Evolutionary conservation across 495 filamentous ascomycete species (phyloP).

Genomic region (Staphylotrichum longicolle): DNA sequence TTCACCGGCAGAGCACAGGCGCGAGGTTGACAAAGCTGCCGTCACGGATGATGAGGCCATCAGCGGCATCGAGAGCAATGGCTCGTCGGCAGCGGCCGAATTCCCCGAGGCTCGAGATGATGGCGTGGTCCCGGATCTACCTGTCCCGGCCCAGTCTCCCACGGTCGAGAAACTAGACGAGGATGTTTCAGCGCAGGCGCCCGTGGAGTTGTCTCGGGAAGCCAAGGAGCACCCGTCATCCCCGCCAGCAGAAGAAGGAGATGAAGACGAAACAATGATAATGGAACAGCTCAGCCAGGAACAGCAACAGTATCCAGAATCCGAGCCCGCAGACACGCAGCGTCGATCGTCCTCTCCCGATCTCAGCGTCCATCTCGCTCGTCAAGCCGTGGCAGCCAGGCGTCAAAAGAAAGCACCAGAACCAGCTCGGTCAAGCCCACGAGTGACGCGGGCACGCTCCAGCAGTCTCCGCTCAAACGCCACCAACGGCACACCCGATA

Average conservation of each 20-base stretch:
- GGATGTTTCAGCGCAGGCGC: neutral
- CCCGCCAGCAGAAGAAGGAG: neutral
- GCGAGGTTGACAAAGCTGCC: neutral
- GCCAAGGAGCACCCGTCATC: neutral
- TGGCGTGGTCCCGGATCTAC: neutral
- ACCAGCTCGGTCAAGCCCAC: conserved; percentile 28
- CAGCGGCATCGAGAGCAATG: neutral
- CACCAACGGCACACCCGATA: conserved; percentile 15
- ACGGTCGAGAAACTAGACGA: neutral
- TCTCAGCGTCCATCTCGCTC: conserved; percentile 39
- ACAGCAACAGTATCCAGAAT: conserved; percentile 1
- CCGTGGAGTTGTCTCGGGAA: neutral
- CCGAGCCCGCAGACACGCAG: neutral
- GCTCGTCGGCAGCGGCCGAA: neutral
- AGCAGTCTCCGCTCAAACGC: conserved; percentile 27
- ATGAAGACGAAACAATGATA: conserved; percentile 23
- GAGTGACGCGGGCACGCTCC: conserved; percentile 29
- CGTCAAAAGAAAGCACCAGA: conserved; percentile 29
- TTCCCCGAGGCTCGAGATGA: neutral
- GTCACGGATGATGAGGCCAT: neutral
- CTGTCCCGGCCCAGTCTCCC: neutral
- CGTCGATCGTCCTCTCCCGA: conserved; percentile 22
- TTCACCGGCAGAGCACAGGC: neutral
- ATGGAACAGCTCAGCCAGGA: conserved; percentile 17
- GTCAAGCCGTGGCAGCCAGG: conserved; percentile 33